Evolutionary conservation across 2,329 filamentous ascomycete genomes (phyloP).

Genomic region (Diaporthe helianthi): DNA sequence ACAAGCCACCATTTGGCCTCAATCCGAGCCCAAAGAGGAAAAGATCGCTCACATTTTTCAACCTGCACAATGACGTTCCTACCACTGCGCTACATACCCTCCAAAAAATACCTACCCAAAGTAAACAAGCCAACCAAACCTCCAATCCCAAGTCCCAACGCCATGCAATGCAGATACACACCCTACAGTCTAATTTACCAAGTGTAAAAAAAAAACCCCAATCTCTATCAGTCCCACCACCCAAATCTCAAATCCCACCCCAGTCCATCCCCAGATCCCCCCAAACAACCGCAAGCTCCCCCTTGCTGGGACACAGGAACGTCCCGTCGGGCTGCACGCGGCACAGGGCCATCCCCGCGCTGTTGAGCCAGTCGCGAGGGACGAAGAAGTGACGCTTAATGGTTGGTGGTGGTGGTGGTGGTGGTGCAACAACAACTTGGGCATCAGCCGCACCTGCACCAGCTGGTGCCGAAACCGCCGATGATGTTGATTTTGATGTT

Average conservation of each 20-base stretch:
- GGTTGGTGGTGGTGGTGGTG: neutral
- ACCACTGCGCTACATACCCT: too few species aligned
- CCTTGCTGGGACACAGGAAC: slow-evolving; percentile 37
- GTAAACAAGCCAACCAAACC: neutral
- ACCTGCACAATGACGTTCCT: too few species aligned
- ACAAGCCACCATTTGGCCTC: slow-evolving; percentile 21
- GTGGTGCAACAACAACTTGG: too few species aligned
- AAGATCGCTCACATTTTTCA: neutral
- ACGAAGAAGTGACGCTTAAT: slow-evolving; percentile 39
- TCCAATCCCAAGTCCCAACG: neutral
- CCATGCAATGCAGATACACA: slow-evolving; percentile 17
- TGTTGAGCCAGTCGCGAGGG: slow-evolving; percentile 38
- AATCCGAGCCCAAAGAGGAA: slow-evolving; percentile 1
- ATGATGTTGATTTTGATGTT: too few species aligned
- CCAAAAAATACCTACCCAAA: too few species aligned
- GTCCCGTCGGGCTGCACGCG: slow-evolving; percentile 35
- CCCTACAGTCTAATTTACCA: neutral
- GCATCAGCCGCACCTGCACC: too few species aligned
- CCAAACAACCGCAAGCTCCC: slow-evolving; percentile 35
- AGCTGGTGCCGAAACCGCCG: neutral
- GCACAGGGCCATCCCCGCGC: slow-evolving; percentile 32
- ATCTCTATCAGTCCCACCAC: neutral
- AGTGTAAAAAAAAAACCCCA: neutral
- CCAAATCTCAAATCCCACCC: slow-evolving; percentile 24
- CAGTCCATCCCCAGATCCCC: slow-evolving; percentile 35